Conservation (phyloP, 345 rosid genomes). For the Limnanthes douglasii region DNA sequence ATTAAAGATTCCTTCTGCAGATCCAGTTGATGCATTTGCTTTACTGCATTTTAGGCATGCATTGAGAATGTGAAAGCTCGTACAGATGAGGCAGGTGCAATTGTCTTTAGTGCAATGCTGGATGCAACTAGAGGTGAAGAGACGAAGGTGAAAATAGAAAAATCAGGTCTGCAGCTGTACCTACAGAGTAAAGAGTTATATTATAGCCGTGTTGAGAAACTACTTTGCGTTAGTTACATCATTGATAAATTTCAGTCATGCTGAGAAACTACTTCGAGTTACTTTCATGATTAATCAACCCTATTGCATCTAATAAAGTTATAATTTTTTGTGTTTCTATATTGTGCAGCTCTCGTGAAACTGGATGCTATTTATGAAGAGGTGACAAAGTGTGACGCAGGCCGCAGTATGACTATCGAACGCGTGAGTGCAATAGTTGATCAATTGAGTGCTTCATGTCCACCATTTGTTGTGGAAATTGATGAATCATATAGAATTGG, state of each 20-base stretch:
- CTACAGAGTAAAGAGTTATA: too few relatives aligned
- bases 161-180: slow-evolving; percentile 28
- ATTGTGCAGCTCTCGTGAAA: slow-evolving; percentile 50
- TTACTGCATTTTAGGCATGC: slow-evolving; percentile 27
- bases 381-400: slow-evolving; percentile 63
- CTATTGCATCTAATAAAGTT: background rate
- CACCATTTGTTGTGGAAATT: slow-evolving; percentile 21
- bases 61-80: slow-evolving; percentile 50
- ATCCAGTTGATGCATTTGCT: too few relatives aligned
- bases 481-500: slow-evolving; percentile 46
- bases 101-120: slow-evolving; percentile 63
- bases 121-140: slow-evolving; percentile 57
- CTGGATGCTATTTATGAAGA: slow-evolving; percentile 60
- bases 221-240: background rate
- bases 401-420: slow-evolving; percentile 59
- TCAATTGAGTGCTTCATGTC: slow-evolving; percentile 29
- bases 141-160: slow-evolving; percentile 48
- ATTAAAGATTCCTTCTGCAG: too few relatives aligned
- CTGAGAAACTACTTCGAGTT: background rate
- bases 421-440: slow-evolving; percentile 47
- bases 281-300: slow-evolving; percentile 6
- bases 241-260: background rate
- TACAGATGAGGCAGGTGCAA: slow-evolving; percentile 57
- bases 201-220: too few relatives aligned
- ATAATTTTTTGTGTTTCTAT: slow-evolving; percentile 8